Percentiles rank a stretch among this genome's conserved stretches.
Evolutionary conservation across 2,329 filamentous ascomycete species (phyloP).

Genomic region (Magnaporthales sp.): DNA sequence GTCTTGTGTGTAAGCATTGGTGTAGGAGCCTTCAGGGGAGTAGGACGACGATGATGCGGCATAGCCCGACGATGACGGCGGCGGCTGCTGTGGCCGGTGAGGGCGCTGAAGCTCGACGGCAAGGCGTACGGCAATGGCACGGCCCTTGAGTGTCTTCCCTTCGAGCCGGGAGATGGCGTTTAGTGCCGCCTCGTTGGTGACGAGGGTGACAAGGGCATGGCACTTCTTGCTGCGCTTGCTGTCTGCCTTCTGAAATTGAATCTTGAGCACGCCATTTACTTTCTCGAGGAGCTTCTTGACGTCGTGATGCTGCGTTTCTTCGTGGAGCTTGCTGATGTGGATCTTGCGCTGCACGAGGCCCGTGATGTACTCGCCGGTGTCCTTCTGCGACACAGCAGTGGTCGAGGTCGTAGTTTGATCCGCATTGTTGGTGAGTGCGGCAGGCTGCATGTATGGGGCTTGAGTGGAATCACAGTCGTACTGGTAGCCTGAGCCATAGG

Average conservation of each 20-base stretch:
- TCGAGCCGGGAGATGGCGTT: background rate
- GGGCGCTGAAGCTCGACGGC: slow-evolving; percentile 6
- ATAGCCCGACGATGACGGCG: background rate
- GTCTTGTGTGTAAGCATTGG: background rate
- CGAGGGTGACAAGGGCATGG: background rate
- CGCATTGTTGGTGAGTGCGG: background rate
- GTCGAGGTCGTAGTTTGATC: background rate
- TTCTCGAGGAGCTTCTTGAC: background rate
- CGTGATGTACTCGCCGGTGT: background rate
- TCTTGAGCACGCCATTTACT: background rate
- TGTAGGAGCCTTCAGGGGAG: background rate
- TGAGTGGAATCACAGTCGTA: background rate
- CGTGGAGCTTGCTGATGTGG: slow-evolving; percentile 3
- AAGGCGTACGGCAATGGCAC: background rate
- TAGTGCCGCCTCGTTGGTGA: background rate
- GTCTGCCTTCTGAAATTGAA: background rate
- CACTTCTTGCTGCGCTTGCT: background rate
- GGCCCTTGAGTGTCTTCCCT: background rate
- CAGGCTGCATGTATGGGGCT: background rate
- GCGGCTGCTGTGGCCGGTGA: slow-evolving; percentile 5
- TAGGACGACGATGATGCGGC: background rate
- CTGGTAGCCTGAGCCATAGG: background rate
- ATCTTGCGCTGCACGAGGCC: background rate
- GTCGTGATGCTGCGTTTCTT: background rate
- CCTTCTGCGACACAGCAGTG: background rate